phyloP scores from a whole-genome alignment of 164 flowering plant genomes.

The Vitis riparia region DNA sequence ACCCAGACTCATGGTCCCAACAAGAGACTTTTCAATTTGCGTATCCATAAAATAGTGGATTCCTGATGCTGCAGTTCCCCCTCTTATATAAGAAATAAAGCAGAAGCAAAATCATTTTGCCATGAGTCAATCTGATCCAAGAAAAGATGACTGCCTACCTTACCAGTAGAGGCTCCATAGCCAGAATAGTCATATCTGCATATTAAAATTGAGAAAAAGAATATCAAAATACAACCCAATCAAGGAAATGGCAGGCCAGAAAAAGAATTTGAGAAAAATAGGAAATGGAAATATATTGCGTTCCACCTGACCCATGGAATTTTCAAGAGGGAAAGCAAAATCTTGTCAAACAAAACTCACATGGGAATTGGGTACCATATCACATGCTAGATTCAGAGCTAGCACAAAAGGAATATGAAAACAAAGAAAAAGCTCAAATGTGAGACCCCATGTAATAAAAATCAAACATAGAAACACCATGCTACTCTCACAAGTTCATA shows the following conservation, averaged over 20 bases:
- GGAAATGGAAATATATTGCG: background rate
- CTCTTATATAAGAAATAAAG: background rate
- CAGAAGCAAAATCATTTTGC: background rate
- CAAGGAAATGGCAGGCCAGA: background rate
- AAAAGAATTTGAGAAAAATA: background rate
- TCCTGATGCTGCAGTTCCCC: too few relatives aligned
- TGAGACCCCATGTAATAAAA: background rate
- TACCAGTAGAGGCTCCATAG: constrained; percentile 94
- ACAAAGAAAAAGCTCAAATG: background rate
- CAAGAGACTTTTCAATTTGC: background rate
- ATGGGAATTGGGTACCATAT: background rate
- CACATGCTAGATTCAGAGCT: background rate
- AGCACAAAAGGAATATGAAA: background rate
- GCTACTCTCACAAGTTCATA: background rate
- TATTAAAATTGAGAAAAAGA: constrained; percentile 8
- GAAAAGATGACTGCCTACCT: constrained; percentile 44
- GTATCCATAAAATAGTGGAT: background rate
- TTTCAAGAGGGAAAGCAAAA: background rate
- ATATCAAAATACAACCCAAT: constrained; percentile 14
- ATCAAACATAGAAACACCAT: background rate
- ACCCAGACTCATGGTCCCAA: background rate
- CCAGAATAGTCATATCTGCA: constrained; percentile 98
- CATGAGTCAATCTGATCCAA: background rate
- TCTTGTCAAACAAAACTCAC: background rate
- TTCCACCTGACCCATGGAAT: too few relatives aligned